These are phyloP conservation scores for Hysterangium stoloniferum DNA, from an alignment of 768 basidiomycete genomes.

Conservation along the genomic window DNA sequence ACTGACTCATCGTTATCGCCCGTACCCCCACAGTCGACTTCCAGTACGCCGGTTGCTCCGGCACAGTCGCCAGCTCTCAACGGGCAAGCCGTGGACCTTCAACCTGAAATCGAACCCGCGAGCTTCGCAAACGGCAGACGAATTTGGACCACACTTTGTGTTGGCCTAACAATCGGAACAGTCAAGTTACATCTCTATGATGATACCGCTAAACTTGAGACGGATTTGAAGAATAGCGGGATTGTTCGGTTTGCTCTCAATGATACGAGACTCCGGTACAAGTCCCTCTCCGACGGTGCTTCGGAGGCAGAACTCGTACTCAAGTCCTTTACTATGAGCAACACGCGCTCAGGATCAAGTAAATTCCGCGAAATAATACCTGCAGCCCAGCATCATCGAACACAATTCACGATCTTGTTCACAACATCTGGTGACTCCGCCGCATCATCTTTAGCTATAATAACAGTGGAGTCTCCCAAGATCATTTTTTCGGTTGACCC, in stretches of 20 bases:
- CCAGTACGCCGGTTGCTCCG: constrained; percentile 11
- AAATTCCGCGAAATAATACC: constrained; percentile 95
- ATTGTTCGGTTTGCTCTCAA: constrained; percentile 82
- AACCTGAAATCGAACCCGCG: constrained; percentile 48
- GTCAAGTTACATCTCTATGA: constrained; percentile 88
- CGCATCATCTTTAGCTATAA: constrained; percentile 59
- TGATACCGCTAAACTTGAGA: constrained; percentile 44
- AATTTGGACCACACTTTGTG: constrained; percentile 61
- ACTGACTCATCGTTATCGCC: constrained; percentile 21
- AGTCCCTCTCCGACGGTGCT: constrained; percentile 76
- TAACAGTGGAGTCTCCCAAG: constrained; percentile 88
- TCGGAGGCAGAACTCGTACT: constrained; percentile 80
- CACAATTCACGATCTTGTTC: constrained; percentile 92
- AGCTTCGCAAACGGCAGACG: constrained; percentile 20
- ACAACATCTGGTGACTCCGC: constrained; percentile 58
- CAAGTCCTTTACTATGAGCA: constrained; percentile 87
- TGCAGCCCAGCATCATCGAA: constrained; percentile 76
- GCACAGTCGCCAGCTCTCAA: constrained; percentile 4
- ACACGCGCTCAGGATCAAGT: constrained; percentile 73
- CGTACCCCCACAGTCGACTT: constrained; percentile 14
- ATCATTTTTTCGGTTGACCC: constrained; percentile 91
- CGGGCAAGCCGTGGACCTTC: constrained; percentile 26
- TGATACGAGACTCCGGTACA: constrained; percentile 69
- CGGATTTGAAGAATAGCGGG: constrained; percentile 63
- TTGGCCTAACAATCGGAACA: constrained; percentile 60